These are phyloP conservation scores for Lactarius quietus DNA, from an alignment of 768 basidiomycete genomes.

Conservation along the genomic window DNA sequence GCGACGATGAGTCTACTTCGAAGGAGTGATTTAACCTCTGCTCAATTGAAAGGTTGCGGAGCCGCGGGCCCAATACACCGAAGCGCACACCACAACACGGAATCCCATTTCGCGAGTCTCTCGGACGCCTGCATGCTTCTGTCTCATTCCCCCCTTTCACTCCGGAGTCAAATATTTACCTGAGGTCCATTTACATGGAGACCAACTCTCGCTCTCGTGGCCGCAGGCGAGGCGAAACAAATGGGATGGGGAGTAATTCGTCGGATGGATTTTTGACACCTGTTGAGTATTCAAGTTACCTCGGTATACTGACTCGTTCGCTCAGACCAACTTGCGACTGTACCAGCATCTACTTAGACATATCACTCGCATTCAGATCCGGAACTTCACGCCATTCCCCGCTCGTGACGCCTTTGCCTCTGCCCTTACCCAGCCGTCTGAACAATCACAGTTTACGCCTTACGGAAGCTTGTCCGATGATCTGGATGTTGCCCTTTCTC, in stretches of 20 bases:
- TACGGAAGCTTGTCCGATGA: conserved; percentile 65
- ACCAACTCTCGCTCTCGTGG: background rate
- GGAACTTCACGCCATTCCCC: conserved; percentile 83
- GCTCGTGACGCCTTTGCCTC: conserved; percentile 74
- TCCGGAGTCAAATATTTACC: background rate
- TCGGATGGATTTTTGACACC: conserved; percentile 15
- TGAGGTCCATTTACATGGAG: conserved; percentile 12
- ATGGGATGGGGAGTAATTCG: background rate
- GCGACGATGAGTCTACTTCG: background rate
- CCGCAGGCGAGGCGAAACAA: background rate
- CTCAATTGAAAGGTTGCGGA: background rate
- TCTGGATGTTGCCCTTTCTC: conserved; percentile 56
- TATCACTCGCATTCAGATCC: conserved; percentile 66
- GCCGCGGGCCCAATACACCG: background rate
- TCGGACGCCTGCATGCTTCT: conserved; percentile 11
- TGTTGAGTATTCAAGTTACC: conserved; percentile 17
- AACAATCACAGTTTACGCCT: conserved; percentile 55
- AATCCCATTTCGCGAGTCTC: conserved; percentile 1
- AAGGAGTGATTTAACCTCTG: too few relatives aligned
- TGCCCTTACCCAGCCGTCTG: conserved; percentile 63
- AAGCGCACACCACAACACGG: background rate
- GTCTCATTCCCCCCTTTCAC: conserved; percentile 6
- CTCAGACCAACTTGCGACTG: background rate
- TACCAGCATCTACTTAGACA: conserved; percentile 67
- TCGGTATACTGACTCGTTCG: background rate